Evolutionary conservation across 257 asterid species (phyloP), one percentile per base, ranked within the genome.

Genomic region (Plantago ovata): DNA sequence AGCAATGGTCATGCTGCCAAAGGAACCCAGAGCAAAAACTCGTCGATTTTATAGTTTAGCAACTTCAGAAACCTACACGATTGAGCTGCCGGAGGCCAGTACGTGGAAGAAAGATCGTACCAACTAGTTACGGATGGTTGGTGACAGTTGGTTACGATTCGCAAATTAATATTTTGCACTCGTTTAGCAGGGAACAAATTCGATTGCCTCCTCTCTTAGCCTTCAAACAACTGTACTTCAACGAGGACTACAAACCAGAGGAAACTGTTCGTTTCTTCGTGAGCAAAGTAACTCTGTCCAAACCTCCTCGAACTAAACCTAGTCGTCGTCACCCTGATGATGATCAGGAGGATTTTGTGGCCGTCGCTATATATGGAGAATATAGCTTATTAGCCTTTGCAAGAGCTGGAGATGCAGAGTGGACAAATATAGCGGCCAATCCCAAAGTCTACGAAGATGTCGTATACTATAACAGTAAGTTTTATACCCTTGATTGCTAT

Each of bases 21-120:
- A n/a, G n/a, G n/a, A n/a, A n/a, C n/a, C n/a, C n/a, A n/a, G n/a
- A n/a, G n/a, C 36, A 28, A 28, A 48, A 9, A 18, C 12, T 6
- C 54, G 54, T 20, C 54, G 54, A 18, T 48, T 48, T 48, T 48
- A 18, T 13, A 18, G 54, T 21, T 48, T 48, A 18, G 10, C 54
- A 3, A 48, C 33, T 12, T 48, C 36, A 48, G 10, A 21, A 11
- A 11, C 24, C 6, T 19, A 48, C 10, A 22, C 8, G 10, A 7
- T 48, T 48, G 54, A 21, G 24, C 19, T 48, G 24, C 54, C 54
- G 0, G 54, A 48, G 19, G 54, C 54, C 11, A 48, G 32, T n/a
- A n/a, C n/a, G n/a, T 48, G 32, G 54, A 18, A 48, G 33, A 19
- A 48, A 20, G 14, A 18, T 32, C 13, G 1, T 48, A n/a, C 9